Evolutionary conservation across 305 asterid species (phyloP).

Genomic region (Fraxinus baroniana): DNA sequence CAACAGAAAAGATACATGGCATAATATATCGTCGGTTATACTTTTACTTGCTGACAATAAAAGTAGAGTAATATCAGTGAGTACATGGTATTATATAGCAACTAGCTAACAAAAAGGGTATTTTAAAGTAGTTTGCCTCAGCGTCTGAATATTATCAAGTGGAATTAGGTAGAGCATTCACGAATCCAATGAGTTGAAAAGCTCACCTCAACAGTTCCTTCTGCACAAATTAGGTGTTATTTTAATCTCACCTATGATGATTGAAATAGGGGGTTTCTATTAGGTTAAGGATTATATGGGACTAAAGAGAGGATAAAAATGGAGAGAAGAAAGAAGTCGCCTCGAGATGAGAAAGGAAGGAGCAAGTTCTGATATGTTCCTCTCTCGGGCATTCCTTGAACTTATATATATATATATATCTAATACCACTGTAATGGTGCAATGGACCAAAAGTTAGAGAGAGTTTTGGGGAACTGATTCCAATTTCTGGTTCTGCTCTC

Average conservation of each 20-base stretch:
- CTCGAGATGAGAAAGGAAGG: background rate
- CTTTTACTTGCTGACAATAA: background rate
- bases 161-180: constrained; percentile 1
- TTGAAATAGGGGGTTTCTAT: background rate
- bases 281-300: background rate
- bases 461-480: background rate
- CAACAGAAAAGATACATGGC: background rate
- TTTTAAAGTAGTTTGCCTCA: background rate
- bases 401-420: background rate
- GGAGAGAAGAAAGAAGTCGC: background rate
- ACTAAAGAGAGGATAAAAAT: background rate
- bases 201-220: constrained; percentile 6
- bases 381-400: background rate
- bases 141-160: background rate
- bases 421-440: background rate
- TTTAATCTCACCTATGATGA: background rate
- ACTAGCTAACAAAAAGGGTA: background rate
- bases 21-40: background rate
- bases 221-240: background rate
- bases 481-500: background rate
- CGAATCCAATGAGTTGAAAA: background rate
- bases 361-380: background rate
- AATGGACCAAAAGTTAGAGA: background rate
- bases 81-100: background rate
- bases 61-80: background rate